Percentiles rank a stretch among this genome's conserved stretches.
These are phyloP conservation scores for Penicillium alfredii DNA, from an alignment of 495 filamentous ascomycete genomes.

Conservation along the genomic window DNA sequence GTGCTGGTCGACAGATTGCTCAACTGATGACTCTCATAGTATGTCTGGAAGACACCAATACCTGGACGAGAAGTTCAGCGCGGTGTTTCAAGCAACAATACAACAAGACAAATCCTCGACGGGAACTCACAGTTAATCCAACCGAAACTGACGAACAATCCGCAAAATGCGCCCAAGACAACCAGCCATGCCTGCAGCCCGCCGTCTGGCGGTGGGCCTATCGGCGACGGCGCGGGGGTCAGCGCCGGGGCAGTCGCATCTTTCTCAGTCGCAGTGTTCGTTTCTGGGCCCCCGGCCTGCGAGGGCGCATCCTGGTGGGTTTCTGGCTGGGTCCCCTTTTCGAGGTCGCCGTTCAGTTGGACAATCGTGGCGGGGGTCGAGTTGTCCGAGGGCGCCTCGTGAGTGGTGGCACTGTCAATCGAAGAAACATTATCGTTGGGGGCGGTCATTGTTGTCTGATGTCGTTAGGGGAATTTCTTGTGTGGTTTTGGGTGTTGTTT, in stretches of 20 bases:
- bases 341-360: conserved; percentile 14
- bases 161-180: conserved; percentile 58
- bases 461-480: too few species aligned
- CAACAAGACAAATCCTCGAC: neutral
- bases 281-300: too few species aligned
- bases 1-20: conserved; percentile 35
- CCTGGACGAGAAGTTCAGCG: conserved; percentile 22
- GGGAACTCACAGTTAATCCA: conserved; percentile 50
- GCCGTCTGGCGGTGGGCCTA: conserved; percentile 51
- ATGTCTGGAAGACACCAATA: conserved; percentile 57
- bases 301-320: too few species aligned
- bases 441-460: conserved; percentile 35
- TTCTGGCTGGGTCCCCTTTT: conserved; percentile 16
- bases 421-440: conserved; percentile 2
- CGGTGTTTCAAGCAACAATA: neutral
- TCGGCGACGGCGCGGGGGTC: conserved; percentile 36
- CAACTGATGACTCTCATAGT: conserved; percentile 47
- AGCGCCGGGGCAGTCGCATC: conserved; percentile 8
- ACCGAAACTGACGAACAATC: conserved; percentile 60
- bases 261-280: too few species aligned
- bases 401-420: conserved; percentile 9
- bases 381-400: conserved; percentile 5
- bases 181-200: conserved; percentile 61
- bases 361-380: conserved; percentile 15
- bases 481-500: too few species aligned